A percentile compares a stretch with the other conserved stretches of the same genome.
These are phyloP conservation scores for Podochytrium sp. DNA, from an alignment of 192 early-diverging fungal genomes.

Conservation along the genomic window DNA sequence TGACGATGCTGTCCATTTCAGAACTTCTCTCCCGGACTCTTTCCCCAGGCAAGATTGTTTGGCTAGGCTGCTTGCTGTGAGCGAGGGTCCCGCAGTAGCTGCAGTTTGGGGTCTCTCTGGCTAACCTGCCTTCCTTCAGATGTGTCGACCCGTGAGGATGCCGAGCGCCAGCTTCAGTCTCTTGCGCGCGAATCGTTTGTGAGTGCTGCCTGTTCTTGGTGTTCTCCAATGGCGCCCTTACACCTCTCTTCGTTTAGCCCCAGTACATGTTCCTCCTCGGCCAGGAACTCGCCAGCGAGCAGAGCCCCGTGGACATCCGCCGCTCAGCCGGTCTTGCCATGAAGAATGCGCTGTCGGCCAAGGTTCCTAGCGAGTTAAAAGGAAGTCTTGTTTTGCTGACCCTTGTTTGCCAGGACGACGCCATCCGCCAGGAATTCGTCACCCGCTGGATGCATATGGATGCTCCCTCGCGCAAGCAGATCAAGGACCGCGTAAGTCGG, in stretches of 20 bases:
- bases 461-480: constrained; percentile 55
- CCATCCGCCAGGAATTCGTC: constrained; percentile 28
- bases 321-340: constrained; percentile 85
- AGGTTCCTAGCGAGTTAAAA: too few species aligned
- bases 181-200: constrained; percentile 84
- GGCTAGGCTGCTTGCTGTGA: background rate
- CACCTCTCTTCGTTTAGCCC: constrained; percentile 36
- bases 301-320: constrained; percentile 65
- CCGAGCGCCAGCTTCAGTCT: constrained; percentile 73
- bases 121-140: constrained; percentile 45
- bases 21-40: constrained; percentile 80
- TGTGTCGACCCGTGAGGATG: constrained; percentile 78
- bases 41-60: constrained; percentile 63
- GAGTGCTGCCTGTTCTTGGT: constrained; percentile 45
- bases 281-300: constrained; percentile 84
- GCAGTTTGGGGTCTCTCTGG: background rate
- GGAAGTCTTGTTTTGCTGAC: constrained; percentile 22
- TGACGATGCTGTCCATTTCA: constrained; percentile 53
- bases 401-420: constrained; percentile 46
- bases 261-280: constrained; percentile 60
- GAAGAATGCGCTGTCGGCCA: constrained; percentile 90
- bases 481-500: constrained; percentile 72
- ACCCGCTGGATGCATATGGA: constrained; percentile 68
- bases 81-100: background rate
- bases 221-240: background rate